Evolutionary conservation across 305 asterid genomes (phyloP), one percentile per base, ranked within the genome.

Genomic region (Petunia hybrid): DNA sequence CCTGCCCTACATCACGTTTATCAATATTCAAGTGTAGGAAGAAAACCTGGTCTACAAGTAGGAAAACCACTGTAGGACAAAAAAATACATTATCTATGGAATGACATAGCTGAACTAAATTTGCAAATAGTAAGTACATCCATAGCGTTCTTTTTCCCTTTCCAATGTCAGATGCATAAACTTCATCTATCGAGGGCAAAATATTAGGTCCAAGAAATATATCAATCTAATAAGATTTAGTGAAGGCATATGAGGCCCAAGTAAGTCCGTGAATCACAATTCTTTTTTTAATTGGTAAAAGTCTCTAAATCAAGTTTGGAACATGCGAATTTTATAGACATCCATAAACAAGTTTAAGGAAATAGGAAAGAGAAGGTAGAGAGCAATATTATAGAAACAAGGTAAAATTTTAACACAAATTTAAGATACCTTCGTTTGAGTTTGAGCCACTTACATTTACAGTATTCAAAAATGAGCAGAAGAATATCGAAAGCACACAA

Each of bases 1-100:
- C 98, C 99, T 95, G 99, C 98, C 98, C 98, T 94, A 95, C 96
- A 93, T 86, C 91, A 94, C 79, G 92, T 87, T 86, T 83, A 85
- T 86, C 82, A 81, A 84, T 87, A 87, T 91, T 90, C 95, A 95
- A 89, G 84, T 84, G 91, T 73, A 87, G 84, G 78, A 77, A 60
- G 83, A 41, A 38, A 74, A 13, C n/a, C 71, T 46, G 36, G n/a
- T 51, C 78, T 73, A 73, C 45, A 2, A 35, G 45, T 42, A 80
- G 45, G 73, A 60, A 80, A 76, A 79, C 82, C 78, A 84, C 68
- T 36, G 46, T 22, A 73, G 78, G 46, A 73, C 53, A 10, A 51
- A 8, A 36, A 51, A 51, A 48, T 12, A 0, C 53, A 55, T 73
- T 3, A 10, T 73, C 63, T 73, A 35, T 9, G 39, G 53, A 46